Evolutionary conservation across 2,329 filamentous ascomycete species (phyloP), one percentile per base, ranked within the genome.

Genomic region (Penicillium thymicola): DNA sequence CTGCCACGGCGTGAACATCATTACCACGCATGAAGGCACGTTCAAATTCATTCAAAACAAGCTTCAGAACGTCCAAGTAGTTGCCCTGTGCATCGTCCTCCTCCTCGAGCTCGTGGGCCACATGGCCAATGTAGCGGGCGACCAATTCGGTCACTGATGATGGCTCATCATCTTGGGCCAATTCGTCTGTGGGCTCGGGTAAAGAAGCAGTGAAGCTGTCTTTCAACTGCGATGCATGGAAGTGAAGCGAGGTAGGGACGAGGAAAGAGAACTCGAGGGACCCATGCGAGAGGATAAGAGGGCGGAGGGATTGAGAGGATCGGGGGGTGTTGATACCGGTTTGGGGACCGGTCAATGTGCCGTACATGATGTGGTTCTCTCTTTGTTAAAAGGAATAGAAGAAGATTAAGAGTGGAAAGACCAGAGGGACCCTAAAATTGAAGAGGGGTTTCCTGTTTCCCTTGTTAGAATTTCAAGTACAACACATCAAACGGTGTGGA

Each of bases 81-180:
- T 90, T 93, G 61, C 91, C 92, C 63, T 92, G 89, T 46, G 86
- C 82, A 72, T 92, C 89, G 70, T 97, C 93, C 71, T 97, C 92
- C 68, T 95, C 90, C 54, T 96, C 91, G 38, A 97, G 89, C 79
- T 97, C 90, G 62, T 85, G 81, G 63, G 93, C 92, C 59, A 97
- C 84, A 73, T 91, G 95, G 67, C 91, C 92, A 72, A 99, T 86
- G 77, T 96, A 99, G 73, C 93, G 86, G 60, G 91, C 92, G 32
- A 99, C 91, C 59, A 99, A 83, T 79, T 99, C 94, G 43, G 90
- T 81, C 45, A 92, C 86, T 25, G 95, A 99, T 37, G 94, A 97
- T n/a, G 94, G 94, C 81, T 99, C 95, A 68, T 99, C 94, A 81
- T 99, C 95, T 73, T 93, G 92, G 59, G 94, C 95, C 63, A 97